Evolutionary conservation across 192 early-diverging fungal genomes (phyloP), one percentile per base, ranked within the genome.

Genomic region (Dissophora globulifera): DNA sequence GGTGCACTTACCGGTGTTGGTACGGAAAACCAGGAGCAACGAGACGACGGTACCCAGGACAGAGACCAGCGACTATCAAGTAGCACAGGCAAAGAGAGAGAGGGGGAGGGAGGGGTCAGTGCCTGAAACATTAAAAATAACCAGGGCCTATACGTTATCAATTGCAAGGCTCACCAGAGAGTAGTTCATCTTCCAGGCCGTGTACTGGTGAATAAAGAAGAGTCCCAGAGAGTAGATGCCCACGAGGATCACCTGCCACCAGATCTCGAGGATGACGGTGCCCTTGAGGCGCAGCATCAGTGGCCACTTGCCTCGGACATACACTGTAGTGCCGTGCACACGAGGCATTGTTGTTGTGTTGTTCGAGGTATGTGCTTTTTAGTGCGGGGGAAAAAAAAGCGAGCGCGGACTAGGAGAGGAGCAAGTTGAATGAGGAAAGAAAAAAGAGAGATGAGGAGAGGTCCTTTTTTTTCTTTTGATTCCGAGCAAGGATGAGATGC

Each of bases 21-120:
- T 90, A 35, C 91, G 81, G 76, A 91, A 92, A 50, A 88, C 88
- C 22, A 92, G 72, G 17, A 92, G 78, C 52, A 92, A 67, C 17
- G 63, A 69, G 40, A 83, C 79, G 40, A 80, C 79, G 46, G 68
- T 68, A 22, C 79, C 79, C 58, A 80, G 56, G 7, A 80, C 64
- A 4, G 69, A 58, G 29, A 71, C 65, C 33, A 80, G 49, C 26
- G 40, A 62, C 60, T 80, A 57, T 31, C 15, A 25, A 4, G 1
- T 13, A 23, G 13, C 6, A 25, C 10, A 3, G 15, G 8, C 26
- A 22, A 49, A 62, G 50, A 62, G 31, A 38, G 52, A 38, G 22
- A 7, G 22, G n/a, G 46, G 46, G n/a, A 47, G 46, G 46, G 20
- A 6, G 46, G 15, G 13, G n/a, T 16, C n/a, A 16, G 8, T 47